These are phyloP conservation scores for Tetrapisispora fleetii DNA, from an alignment of 805 yeast species.

Conservation along the genomic window DNA sequence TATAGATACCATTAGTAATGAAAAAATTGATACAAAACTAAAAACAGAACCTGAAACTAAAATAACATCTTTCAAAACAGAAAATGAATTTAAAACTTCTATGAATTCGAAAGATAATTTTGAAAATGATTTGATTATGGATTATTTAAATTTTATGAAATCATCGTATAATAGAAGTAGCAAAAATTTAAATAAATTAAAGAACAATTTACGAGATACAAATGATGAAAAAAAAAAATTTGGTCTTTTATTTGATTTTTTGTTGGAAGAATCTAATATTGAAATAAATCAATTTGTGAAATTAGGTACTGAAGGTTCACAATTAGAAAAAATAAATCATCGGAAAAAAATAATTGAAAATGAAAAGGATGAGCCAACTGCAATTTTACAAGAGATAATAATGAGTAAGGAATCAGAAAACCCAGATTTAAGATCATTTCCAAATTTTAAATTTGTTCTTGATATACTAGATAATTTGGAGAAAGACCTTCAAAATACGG, in stretches of 20 bases:
- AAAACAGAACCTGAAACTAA: not conserved
- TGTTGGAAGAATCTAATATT: constrained; percentile 16
- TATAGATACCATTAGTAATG: not conserved
- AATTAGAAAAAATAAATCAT: not conserved
- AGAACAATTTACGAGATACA: constrained; percentile 2
- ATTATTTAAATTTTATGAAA: constrained; percentile 18
- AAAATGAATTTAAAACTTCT: not conserved
- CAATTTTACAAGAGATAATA: not conserved
- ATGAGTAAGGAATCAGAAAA: not conserved
- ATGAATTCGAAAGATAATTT: constrained; percentile 9
- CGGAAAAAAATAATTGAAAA: not conserved
- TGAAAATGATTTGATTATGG: constrained; percentile 13
- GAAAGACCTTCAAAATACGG: constrained; percentile 2
- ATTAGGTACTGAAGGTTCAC: constrained; percentile 6
- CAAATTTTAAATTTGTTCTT: constrained; percentile 14
- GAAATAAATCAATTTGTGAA: constrained; percentile 16
- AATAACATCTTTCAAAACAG: not conserved
- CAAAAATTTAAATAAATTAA: constrained; percentile 13
- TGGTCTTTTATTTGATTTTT: constrained; percentile 11
- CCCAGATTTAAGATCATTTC: not conserved
- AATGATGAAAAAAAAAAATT: constrained; percentile 6
- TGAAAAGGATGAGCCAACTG: not conserved
- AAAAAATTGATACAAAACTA: not conserved
- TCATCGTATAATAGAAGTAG: constrained; percentile 18
- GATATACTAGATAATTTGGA: constrained; percentile 14